Percentiles rank a stretch among this genome's conserved stretches.
Evolutionary conservation across 192 early-diverging fungal species (phyloP).

Genomic region (Rhizophagus clarus): DNA sequence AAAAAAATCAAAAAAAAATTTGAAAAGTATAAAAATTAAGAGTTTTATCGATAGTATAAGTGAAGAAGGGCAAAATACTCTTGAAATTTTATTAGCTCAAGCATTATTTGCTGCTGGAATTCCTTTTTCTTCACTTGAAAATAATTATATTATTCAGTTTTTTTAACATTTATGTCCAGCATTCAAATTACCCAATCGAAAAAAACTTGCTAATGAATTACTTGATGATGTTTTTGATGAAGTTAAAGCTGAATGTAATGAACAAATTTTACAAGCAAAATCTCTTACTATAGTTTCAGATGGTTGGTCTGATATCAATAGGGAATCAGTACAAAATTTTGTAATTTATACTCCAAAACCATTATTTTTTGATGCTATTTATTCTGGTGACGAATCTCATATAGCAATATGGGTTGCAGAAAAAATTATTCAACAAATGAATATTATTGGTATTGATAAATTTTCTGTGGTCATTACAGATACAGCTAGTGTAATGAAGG

Average conservation of each 20-base stretch:
- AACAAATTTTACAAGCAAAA: not conserved
- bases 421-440: not conserved
- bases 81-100: too few species aligned
- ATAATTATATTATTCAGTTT: not conserved
- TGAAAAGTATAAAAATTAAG: too few species aligned
- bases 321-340: not conserved
- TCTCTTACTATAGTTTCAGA: not conserved
- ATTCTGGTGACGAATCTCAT: not conserved
- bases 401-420: not conserved
- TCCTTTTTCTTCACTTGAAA: not conserved
- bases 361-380: not conserved
- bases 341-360: not conserved
- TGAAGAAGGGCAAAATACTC: too few species aligned
- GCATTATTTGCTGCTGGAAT: not conserved
- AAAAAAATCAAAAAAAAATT: too few species aligned
- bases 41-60: too few species aligned
- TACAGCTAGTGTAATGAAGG: slow-evolving; percentile 6
- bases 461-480: not conserved
- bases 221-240: not conserved
- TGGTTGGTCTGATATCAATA: slow-evolving; percentile 5
- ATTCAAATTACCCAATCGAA: slow-evolving; percentile 8
- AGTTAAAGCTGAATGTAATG: slow-evolving; percentile 4
- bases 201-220: not conserved
- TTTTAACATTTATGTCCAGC: not conserved
- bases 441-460: not conserved